Evolutionary conservation across 805 yeast species (phyloP), one percentile per base, ranked within the genome.

Genomic region (Pichia heedii): DNA sequence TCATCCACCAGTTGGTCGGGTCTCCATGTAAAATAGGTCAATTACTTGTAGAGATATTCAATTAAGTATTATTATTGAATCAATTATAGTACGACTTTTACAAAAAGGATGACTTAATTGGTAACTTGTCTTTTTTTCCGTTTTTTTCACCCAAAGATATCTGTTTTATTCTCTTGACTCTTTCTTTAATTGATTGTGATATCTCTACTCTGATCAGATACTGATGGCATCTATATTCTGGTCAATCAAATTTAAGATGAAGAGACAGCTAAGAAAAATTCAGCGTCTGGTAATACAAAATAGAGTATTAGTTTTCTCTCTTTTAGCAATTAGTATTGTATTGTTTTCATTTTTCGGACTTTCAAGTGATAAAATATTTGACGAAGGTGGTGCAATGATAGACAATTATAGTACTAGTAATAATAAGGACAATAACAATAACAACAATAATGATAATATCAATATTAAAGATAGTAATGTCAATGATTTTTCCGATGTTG

Each of bases 261-360:
- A n/a, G 12, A 12, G 32, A 3, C 15, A 13, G 2, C n/a, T 27
- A 8, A 15, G 12, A 6, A 27, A 27, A 13, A 5, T 8, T 27
- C 9, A 15, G 15, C 15, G 6, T 2, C 15, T 13, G 8, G 2
- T 43, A 12, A 22, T 30, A 26, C 42, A 22, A 5, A 21, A 43
- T 27, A 29, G 43, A 43, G 26, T 39, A 24, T 21, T 12, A 18
- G 12, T 39, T 8, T 43, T 16, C 27, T 15, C 16, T 3, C 8
- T 39, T n/a, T 26, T 43, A 13, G 43, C 41, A 12, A 3, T 39
- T 13, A 24, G 19, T 3, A 43, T 43, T 12, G 39, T 43, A 4
- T 19, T 24, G 19, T 43, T 43, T 19, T 20, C 46, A 19, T 19
- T 43, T 20, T 43, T 38, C 7, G 47, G 43, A 32, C 11, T 44